Base-by-base conservation (phyloP, 1,284 basidiomycete genomes). In the Cryptococcus wingfieldii region DNA sequence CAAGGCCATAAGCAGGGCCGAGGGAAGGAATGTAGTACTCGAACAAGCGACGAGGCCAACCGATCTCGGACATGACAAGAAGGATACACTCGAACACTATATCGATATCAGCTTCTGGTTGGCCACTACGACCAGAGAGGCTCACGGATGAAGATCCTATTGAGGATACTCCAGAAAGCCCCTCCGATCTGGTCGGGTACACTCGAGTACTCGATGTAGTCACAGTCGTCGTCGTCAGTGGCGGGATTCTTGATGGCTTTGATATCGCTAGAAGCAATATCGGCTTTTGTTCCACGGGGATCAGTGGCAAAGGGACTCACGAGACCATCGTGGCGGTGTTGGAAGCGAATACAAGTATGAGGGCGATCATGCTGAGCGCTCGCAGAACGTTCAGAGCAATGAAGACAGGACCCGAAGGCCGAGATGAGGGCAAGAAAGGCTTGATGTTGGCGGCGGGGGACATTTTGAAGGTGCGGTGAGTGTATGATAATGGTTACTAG, bases 161-260 rank as follows among this genome's bases (percentile, higher is more conserved):
- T 87, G 52, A 92, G 79, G 49, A 92, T 84, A 1, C 88, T 86
- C 87, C 89, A 93, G 75, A 92, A 91, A 1, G 83, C 83, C 16
- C 90, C 90, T 3, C 87, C 90, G 47, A 88, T 80, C 75, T 94
- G 89, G 68, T 90, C 88, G 0, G 90, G 89, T 4, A 93, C 87
- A 2, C 88, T 63, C 5, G 57, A 80, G 61, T 74, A 89, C 83
- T 83, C 81, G 68, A 90, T 83, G 70, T 91, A 91, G 65, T 89
- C 86, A 63, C 83, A 84, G 62, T 87, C 79, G 8, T 69, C 62
- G 31, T 63, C 58, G 18, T 47, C 43, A 9, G 38, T 9, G 12
- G 28, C 27, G 5, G 57, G 46, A 19, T 66, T 64, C 52, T 72
- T 74, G 59, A 75, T 69, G 3, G 89, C 88, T 65, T 88, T 82